Evolutionary conservation across 768 basidiomycete species (phyloP).

Genomic region (Auriscalpium orientale): DNA sequence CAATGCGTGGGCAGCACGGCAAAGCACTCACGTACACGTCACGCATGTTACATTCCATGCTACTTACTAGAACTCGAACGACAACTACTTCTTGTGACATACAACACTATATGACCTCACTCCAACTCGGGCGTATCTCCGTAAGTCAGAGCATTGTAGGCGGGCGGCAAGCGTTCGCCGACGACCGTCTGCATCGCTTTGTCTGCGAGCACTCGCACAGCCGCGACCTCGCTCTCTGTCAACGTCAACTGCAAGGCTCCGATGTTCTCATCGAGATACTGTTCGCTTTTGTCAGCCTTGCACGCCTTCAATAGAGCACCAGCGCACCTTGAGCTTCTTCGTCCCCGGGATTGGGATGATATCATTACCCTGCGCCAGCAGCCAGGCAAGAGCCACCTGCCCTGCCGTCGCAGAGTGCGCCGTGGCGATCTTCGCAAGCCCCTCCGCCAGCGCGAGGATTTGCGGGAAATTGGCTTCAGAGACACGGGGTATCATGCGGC

Average conservation of each 20-base stretch:
- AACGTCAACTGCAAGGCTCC: constrained; percentile 18
- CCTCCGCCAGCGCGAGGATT: constrained; percentile 31
- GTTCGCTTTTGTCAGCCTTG: background rate
- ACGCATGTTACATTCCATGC: no score
- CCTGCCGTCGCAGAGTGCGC: constrained; percentile 29
- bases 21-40: no score
- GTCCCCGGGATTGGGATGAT: constrained; percentile 22
- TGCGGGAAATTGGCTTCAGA: constrained; percentile 37
- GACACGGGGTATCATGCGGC: constrained; percentile 18
- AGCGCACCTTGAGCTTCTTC: constrained; percentile 24
- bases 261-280: constrained; percentile 42
- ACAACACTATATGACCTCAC: no score
- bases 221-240: no score
- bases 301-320: background rate
- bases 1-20: no score
- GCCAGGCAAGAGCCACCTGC: constrained; percentile 35
- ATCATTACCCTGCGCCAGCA: constrained; percentile 25
- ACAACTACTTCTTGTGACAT: no score
- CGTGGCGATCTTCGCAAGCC: constrained; percentile 25
- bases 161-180: no score
- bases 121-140: no score
- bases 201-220: no score
- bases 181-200: no score
- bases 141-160: no score
- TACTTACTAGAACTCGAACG: no score